phyloP scores from a whole-genome alignment of 352 stramenopile genomes.

The Globisporangium camurandrum region DNA sequence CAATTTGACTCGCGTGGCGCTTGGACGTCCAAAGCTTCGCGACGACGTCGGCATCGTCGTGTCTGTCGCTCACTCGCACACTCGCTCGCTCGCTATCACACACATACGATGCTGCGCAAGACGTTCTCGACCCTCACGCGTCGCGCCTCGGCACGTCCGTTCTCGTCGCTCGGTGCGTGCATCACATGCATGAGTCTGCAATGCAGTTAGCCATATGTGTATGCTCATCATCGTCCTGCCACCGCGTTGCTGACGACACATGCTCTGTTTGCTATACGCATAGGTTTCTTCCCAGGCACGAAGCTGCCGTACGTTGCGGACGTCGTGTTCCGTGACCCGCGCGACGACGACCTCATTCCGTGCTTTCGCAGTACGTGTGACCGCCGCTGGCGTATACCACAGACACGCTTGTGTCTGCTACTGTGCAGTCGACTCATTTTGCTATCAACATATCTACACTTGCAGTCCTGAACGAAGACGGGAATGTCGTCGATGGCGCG shows the following conservation, averaged over 20 bases:
- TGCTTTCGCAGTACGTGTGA: conserved; percentile 85
- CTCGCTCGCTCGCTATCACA: not conserved
- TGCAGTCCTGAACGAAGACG: conserved; percentile 79
- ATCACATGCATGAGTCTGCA: not conserved
- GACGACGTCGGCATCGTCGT: not conserved
- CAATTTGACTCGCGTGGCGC: no score
- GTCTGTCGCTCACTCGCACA: not conserved
- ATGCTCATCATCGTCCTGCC: no score
- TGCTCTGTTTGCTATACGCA: not conserved
- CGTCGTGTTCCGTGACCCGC: conserved; percentile 85
- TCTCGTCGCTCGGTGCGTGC: conserved; percentile 27
- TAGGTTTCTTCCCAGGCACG: conserved; percentile 70
- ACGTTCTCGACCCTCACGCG: conserved; percentile 9
- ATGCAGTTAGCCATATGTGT: not conserved
- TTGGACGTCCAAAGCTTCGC: not conserved
- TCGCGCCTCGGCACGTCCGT: conserved; percentile 8
- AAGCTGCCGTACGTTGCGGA: conserved; percentile 85
- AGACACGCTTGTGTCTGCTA: not conserved
- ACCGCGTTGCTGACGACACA: not conserved
- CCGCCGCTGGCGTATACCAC: not conserved
- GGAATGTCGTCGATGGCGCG: conserved; percentile 64
- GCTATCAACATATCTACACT: conserved; percentile 5
- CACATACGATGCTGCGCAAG: conserved; percentile 10
- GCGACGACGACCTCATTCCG: conserved; percentile 74
- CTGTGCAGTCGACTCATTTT: conserved; percentile 8